These are phyloP conservation scores for Alternaria novae-zelandiae DNA, from an alignment of 2,329 filamentous ascomycete species.

Conservation along the genomic window DNA sequence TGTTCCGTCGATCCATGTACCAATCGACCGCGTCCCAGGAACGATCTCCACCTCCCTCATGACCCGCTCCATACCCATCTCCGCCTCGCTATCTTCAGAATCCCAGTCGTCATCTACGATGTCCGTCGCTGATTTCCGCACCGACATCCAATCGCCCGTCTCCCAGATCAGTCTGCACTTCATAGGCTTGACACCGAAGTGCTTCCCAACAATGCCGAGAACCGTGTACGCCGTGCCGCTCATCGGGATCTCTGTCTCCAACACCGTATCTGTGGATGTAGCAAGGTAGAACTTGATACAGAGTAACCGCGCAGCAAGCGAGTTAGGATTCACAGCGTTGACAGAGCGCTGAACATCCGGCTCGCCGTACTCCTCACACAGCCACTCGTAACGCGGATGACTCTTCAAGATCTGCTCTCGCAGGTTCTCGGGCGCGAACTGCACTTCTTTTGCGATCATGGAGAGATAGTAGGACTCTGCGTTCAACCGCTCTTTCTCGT, in stretches of 20 bases:
- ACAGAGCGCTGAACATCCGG: constrained; percentile 64
- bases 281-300: constrained; percentile 60
- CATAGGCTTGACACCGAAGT: constrained; percentile 71
- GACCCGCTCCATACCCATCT: constrained; percentile 73
- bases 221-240: constrained; percentile 82
- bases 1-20: constrained; percentile 79
- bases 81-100: constrained; percentile 49
- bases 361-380: constrained; percentile 79
- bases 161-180: constrained; percentile 78
- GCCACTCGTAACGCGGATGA: constrained; percentile 74
- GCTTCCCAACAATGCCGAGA: constrained; percentile 75
- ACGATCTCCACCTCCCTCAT: constrained; percentile 80
- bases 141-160: constrained; percentile 88
- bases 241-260: constrained; percentile 67
- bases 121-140: constrained; percentile 65
- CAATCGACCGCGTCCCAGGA: constrained; percentile 80
- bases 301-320: constrained; percentile 79
- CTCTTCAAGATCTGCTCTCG: constrained; percentile 60
- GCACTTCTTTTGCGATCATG: constrained; percentile 78
- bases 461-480: constrained; percentile 94
- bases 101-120: constrained; percentile 59
- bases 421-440: constrained; percentile 63
- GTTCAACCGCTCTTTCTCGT: constrained; percentile 76
- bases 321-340: constrained; percentile 71
- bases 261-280: constrained; percentile 8